These are phyloP conservation scores for Naganishia vishniacii DNA, from an alignment of 768 basidiomycete species.

Conservation along the genomic window DNA sequence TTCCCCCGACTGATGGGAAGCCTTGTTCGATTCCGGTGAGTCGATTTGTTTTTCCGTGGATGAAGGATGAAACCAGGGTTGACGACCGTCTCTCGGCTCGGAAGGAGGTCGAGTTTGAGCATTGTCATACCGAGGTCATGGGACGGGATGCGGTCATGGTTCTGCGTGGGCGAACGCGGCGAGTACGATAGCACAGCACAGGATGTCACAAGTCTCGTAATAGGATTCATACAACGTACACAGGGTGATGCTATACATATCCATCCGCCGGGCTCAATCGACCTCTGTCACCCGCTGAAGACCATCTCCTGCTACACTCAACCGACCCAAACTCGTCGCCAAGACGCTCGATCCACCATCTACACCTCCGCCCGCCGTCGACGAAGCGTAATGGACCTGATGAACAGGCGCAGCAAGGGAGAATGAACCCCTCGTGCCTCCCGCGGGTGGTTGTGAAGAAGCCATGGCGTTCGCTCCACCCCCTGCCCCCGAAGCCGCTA, in stretches of 20 bases:
- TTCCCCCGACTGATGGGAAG: too few relatives aligned
- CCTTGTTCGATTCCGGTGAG: too few relatives aligned
- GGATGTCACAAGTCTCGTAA: too few relatives aligned
- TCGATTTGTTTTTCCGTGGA: too few relatives aligned
- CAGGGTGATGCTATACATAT: too few relatives aligned
- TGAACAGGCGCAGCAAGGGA: not conserved
- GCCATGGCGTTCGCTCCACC: too few relatives aligned
- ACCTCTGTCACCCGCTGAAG: too few relatives aligned
- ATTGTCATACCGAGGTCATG: constrained; percentile 14
- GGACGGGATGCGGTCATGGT: constrained; percentile 13
- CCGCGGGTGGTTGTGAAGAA: too few relatives aligned
- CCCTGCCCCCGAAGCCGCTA: constrained; percentile 22
- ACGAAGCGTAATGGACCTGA: not conserved
- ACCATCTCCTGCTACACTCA: not conserved
- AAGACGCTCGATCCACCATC: not conserved
- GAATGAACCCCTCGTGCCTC: not conserved
- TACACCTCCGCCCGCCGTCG: not conserved
- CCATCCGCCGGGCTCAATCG: too few relatives aligned
- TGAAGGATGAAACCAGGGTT: too few relatives aligned
- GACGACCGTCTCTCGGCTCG: not conserved
- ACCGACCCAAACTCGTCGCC: not conserved
- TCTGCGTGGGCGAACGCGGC: not conserved
- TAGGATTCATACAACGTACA: too few relatives aligned
- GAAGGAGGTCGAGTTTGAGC: not conserved
- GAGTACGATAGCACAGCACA: too few relatives aligned